Conservation (phyloP, 306 rosid species). For the Acmispon strigosus region DNA sequence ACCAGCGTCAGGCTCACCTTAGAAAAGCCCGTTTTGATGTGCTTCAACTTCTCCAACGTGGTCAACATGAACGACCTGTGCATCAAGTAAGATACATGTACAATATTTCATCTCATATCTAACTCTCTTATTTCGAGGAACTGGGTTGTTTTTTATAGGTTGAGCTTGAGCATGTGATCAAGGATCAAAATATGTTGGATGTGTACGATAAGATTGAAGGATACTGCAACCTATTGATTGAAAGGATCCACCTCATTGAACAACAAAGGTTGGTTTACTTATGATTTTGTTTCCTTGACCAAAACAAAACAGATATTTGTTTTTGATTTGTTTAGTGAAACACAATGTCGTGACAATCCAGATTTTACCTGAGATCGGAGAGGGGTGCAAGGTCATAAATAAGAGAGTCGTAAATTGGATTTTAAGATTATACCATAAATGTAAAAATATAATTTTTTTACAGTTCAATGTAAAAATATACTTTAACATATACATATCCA, state of each 20-base stretch:
- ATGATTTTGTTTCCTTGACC: background rate
- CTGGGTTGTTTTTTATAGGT: slow-evolving; percentile 32
- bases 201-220: slow-evolving; percentile 64
- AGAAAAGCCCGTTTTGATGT: slow-evolving; percentile 56
- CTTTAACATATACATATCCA: too few species aligned
- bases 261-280: slow-evolving; percentile 50
- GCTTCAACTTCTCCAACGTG: slow-evolving; percentile 56
- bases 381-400: too few species aligned
- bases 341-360: too few species aligned
- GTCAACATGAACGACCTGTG: slow-evolving; percentile 65
- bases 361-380: too few species aligned
- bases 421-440: too few species aligned
- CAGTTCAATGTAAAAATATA: too few species aligned
- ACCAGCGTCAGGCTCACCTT: slow-evolving; percentile 51
- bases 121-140: background rate
- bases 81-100: slow-evolving; percentile 46
- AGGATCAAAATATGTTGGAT: slow-evolving; percentile 78
- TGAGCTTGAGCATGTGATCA: slow-evolving; percentile 74
- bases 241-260: slow-evolving; percentile 72
- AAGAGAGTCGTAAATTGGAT: too few species aligned
- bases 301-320: too few species aligned
- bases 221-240: slow-evolving; percentile 58
- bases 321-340: background rate
- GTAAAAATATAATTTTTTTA: too few species aligned
- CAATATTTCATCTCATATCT: background rate